Evolutionary conservation across 148 eudicot genomes (phyloP), one percentile per base, ranked within the genome.

Genomic region (Amaranthus cruentus): DNA sequence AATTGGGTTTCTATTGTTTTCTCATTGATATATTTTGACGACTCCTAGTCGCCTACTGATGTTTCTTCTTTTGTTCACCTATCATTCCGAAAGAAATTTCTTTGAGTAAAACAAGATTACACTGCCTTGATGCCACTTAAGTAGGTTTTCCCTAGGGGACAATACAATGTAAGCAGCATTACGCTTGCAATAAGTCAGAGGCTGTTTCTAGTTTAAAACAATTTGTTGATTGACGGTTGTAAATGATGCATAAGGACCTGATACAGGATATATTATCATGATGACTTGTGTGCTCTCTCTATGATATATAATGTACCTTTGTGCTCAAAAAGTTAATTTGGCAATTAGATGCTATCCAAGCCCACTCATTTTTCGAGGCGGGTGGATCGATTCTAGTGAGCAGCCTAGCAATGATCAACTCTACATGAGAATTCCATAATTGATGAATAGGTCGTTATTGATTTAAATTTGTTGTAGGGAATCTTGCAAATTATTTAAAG

Each of bases 401-500:
- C 38, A 28, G 38, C 38, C 38, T 28, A 28, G 38, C 38, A 28
- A 28, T 28, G 38, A 28, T 28, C 38, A 28, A 28, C 38, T 28
- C 38, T 28, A 28, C 38, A 28, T 28, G 38, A 28, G 38, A 28
- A 28, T 28, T 28, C 38, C 38, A 28, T 28, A 28, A 28, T 73
- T 80, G 62, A 75, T 51, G 43, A 38, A 3, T 18, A 38, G 38
- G 61, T 15, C 71, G 15, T 57, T 46, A 66, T 70, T 69, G 52
- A 51, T 58, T 47, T 58, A 52, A 66, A 62, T 54, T 64, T 59
- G 75, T 81, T 46, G 71, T 88, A 93, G 98, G 97, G 59, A 91
- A 84, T 76, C 77, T 91, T 79, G 98, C 92, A 49, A 88, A 76
- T 79, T 89, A 91, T 84, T 69, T 93, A 80, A 87, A 93, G 80